Evolutionary conservation across 1,284 basidiomycete genomes (phyloP).

Genomic region (Stereum hirsutum): DNA sequence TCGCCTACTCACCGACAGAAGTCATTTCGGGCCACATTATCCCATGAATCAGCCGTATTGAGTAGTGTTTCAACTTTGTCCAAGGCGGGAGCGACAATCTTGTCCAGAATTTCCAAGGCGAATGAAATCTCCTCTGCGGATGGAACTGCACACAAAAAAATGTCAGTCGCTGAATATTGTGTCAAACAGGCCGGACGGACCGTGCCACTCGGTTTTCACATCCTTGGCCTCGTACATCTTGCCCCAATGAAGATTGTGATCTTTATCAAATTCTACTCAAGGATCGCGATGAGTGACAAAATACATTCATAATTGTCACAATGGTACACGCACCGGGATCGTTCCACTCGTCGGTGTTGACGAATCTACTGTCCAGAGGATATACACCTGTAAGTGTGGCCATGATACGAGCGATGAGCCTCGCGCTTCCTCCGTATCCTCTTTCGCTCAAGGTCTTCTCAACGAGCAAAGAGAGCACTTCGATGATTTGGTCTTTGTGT

Average conservation of each 20-base stretch:
- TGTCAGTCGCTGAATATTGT: background rate
- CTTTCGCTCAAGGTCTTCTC: constrained; percentile 85
- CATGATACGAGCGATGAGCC: constrained; percentile 73
- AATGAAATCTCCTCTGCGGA: constrained; percentile 72
- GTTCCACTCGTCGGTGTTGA: constrained; percentile 81
- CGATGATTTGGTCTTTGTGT: constrained; percentile 62
- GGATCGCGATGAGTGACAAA: background rate
- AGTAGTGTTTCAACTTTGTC: constrained; percentile 63
- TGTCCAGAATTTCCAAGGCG: constrained; percentile 71
- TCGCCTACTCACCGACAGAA: constrained; percentile 87
- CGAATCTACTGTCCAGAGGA: constrained; percentile 74
- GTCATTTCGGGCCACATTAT: constrained; percentile 79
- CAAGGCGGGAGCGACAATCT: constrained; percentile 59
- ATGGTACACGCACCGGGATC: constrained; percentile 44
- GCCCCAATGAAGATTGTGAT: constrained; percentile 81
- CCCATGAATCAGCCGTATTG: constrained; percentile 47
- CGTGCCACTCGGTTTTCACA: constrained; percentile 85
- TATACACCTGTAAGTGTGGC: constrained; percentile 76
- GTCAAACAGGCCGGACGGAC: constrained; percentile 25
- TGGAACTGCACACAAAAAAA: constrained; percentile 39
- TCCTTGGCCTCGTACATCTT: constrained; percentile 74
- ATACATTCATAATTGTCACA: background rate
- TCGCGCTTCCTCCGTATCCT: constrained; percentile 79
- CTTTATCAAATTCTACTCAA: constrained; percentile 54
- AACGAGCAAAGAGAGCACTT: constrained; percentile 62